Base-by-base conservation (phyloP, 192 early-diverging fungal genomes). In the Coemansia sp. region DNA sequence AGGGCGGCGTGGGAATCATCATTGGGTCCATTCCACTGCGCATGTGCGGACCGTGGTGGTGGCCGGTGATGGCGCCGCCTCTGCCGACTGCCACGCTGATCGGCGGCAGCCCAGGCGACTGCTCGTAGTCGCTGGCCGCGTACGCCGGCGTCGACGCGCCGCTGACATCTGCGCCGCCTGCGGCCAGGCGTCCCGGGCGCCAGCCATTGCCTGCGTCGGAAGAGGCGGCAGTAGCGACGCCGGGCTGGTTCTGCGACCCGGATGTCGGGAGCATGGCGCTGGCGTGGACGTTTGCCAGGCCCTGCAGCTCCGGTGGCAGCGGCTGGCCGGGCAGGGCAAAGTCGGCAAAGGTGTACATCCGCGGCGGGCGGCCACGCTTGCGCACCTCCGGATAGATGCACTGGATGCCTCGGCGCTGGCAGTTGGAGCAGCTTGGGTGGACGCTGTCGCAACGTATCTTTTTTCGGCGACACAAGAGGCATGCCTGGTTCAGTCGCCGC, bases 311-410 rank as follows among this genome's bases (percentile, higher is more conserved):
- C 0, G 66, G 72, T 28, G 72, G 72, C 52, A 75, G 24, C 28
- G 72, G 65, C 50, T 75, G 72, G 26, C 66, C 72, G 0, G 72
- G 60, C 29, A 50, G 35, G 3, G 57, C 72, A 69, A 75, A 64
- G 36, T 68, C 72, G 10, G 72, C 72, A 53, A 75, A 75, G 39
- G 72, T 75, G 50, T 75, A 75, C 52, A 55, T 64, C n/a, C 72
- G 64, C 10, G 66, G 66, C 32, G 72, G 72, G 9, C 72, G 60
- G 10, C 72, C 72, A 4, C 72, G 55, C 49, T 69, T 67, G 45
- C 66, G 60, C 13, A 69, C 60, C 38, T 75, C 72, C 10, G 72
- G 72, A 34, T 78, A 78, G 4, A 78, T 67, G 46, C 75, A 78
- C 35, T 59, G 59, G 40, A 78, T 72, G 11, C 69, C 75, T 36